phyloP scores from a whole-genome alignment of 1,139 yeast genomes.

The Taiozyma sp. region DNA sequence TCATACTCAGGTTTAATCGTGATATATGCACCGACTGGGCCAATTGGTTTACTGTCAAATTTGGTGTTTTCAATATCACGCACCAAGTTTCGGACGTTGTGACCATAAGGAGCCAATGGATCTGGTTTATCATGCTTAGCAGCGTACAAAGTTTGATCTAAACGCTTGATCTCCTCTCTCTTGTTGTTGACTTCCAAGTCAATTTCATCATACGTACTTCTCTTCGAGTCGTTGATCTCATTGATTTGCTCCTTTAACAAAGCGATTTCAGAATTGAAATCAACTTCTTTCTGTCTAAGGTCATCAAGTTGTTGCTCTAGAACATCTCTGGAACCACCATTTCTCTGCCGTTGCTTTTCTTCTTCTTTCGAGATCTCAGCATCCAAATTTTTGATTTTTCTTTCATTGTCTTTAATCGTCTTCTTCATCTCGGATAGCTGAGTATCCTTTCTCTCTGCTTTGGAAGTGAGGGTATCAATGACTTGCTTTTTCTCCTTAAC shows the following conservation, averaged over 20 bases:
- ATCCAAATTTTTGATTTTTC: slow-evolving; percentile 29
- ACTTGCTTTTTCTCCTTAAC: not conserved
- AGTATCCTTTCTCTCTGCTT: slow-evolving; percentile 4
- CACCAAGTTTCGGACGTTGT: slow-evolving; percentile 37
- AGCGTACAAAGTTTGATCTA: slow-evolving; percentile 14
- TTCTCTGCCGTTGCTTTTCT: slow-evolving; percentile 33
- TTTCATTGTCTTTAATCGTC: slow-evolving; percentile 9
- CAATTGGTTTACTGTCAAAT: slow-evolving; percentile 58
- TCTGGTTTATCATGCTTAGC: slow-evolving; percentile 10
- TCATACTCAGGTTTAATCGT: slow-evolving; percentile 49
- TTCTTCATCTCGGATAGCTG: slow-evolving; percentile 3
- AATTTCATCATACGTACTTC: slow-evolving; percentile 10
- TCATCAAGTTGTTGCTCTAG: slow-evolving; percentile 26
- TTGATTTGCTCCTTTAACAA: slow-evolving; percentile 5
- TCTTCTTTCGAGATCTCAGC: slow-evolving; percentile 32
- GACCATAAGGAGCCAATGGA: slow-evolving; percentile 42
- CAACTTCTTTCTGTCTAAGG: slow-evolving; percentile 17
- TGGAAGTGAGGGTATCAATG: not conserved
- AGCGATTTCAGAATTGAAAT: slow-evolving; percentile 10
- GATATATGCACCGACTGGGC: slow-evolving; percentile 73
- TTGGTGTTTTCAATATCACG: slow-evolving; percentile 34
- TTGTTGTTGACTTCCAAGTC: slow-evolving; percentile 10
- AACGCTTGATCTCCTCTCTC: slow-evolving; percentile 21
- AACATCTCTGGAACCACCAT: slow-evolving; percentile 36
- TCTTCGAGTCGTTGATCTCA: slow-evolving; percentile 5